Evolutionary conservation across 306 rosid genomes (phyloP), one percentile per base, ranked within the genome.

Genomic region (Prunus campanulata): DNA sequence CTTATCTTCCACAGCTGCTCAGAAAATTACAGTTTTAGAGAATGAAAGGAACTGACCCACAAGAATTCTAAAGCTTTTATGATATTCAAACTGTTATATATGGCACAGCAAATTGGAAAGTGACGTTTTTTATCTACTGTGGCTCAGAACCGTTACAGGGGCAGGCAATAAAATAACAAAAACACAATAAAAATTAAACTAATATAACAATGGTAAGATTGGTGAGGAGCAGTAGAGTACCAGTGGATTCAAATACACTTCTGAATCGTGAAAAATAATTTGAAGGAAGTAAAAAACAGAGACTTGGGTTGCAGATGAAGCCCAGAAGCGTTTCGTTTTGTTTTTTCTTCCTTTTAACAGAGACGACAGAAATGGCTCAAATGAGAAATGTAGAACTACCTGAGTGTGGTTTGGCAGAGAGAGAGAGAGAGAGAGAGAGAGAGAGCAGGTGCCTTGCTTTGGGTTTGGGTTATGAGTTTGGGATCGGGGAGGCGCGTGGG

Each of bases 1-100:
- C 83, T 76, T 80, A 78, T 81, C 88, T 54, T n/a, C 82, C 74
- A 63, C 48, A 59, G 49, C 75, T 59, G 54, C 77, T 1, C 64
- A 46, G 65, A 65, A 51, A 66, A 72, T 73, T 62, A 78, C 71
- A 72, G 22, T 39, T n/a, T 19, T 14, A 19, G 32, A 52, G 29
- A 19, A 72, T 14, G 25, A 72, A 79, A 75, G 0, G 39, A 19
- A 55, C 52, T 12, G 66, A 29, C 66, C 50, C 32, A 72, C 16
- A 6, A 60, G 62, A 49, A 68, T 69, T 68, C 3, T 46, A 68
- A 63, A 63, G 15, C 22, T 2, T 61, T 46, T 29, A 42, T 56
- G 44, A 59, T n/a, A 55, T 46, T 47, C 46, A 24, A 74, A 82
- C 42, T 51, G 79, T 64, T n/a, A 46, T 72, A 52, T 65, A 66